phyloP scores from a whole-genome alignment of 225 moss, liverwort and hornwort species.

The Pseudoscleropodium purum region DNA sequence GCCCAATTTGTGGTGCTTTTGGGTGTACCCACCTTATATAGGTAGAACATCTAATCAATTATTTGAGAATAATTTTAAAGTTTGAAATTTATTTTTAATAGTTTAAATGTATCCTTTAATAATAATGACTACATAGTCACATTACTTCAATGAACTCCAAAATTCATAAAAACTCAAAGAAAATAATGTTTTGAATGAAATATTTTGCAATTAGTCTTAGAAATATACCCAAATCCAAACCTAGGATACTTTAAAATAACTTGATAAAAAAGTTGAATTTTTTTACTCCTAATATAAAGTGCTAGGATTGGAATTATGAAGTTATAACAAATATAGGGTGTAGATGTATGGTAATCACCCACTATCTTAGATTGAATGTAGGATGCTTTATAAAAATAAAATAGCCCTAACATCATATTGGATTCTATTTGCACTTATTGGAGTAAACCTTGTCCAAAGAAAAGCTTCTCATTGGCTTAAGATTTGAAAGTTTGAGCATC shows the following conservation, averaged over 20 bases:
- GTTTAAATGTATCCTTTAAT: not conserved
- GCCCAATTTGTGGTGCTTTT: too few relatives aligned
- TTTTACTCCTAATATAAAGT: not conserved
- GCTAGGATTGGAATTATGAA: not conserved
- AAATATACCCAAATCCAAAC: not conserved
- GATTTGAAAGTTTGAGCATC: not conserved
- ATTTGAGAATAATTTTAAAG: not conserved
- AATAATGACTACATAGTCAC: rapidly evolving
- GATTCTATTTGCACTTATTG: not conserved
- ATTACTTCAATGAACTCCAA: not conserved
- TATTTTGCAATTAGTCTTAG: not conserved
- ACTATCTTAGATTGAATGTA: not conserved
- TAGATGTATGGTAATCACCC: not conserved
- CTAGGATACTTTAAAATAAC: not conserved
- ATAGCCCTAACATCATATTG: not conserved
- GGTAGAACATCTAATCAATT: not conserved
- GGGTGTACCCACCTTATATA: not conserved
- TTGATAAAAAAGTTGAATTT: not conserved
- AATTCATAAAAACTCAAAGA: not conserved
- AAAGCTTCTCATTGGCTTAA: not conserved
- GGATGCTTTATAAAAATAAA: not conserved
- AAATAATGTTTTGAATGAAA: not conserved
- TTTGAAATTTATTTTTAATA: not conserved
- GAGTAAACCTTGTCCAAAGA: not conserved
- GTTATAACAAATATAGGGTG: not conserved